Base-by-base conservation (phyloP, 306 rosid species). In the Castanea crenata region DNA sequence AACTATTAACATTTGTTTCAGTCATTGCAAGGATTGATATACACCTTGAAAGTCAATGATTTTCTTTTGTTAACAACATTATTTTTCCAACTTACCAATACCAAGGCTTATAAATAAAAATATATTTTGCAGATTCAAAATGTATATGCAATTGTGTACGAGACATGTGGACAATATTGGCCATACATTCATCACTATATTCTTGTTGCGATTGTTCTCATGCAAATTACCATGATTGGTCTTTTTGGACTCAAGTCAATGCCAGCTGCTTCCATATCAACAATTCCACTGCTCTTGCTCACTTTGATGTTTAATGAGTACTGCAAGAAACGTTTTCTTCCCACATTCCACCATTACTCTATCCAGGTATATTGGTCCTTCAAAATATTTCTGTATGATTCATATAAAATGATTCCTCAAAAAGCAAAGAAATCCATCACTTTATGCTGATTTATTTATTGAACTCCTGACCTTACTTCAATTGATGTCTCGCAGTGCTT, bases 191-290 rank as follows among this genome's bases (percentile, higher is more conserved):
- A 95, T 86, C 90, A 84, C 85, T 87, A 92, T 75, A 91, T 92
- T 73, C 87, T 95, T 57, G 74, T 91, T 23, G 90, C 94, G 55
- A 84, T 92, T 62, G 65, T 89, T 84, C 93, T 95, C 16, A 90
- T 95, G 99, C 98, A 95, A 86, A 84, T 91, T 74, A 91, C 96
- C n/a, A 92, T 95, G 98, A 92, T 95, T 76, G 98, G 99, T 78
- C 76, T 92, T 32, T 91, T 91, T 61, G 97, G 97, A 76, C 83
- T 92, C 68, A 95, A 95, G 85, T 82, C 84, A 31, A 95, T 92
- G 64, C 96, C 96, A 65, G 94, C 97, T 46, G 99, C 98, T 25
- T 79, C 97, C 76, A 84, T 92, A 84, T 88, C 90, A 80, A 90
- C 96, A 38, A 77, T 95, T 82, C 98, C 97, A 58, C 75, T 95